Conservation (phyloP, 2,329 filamentous ascomycete species). For the Eutypa lata region DNA sequence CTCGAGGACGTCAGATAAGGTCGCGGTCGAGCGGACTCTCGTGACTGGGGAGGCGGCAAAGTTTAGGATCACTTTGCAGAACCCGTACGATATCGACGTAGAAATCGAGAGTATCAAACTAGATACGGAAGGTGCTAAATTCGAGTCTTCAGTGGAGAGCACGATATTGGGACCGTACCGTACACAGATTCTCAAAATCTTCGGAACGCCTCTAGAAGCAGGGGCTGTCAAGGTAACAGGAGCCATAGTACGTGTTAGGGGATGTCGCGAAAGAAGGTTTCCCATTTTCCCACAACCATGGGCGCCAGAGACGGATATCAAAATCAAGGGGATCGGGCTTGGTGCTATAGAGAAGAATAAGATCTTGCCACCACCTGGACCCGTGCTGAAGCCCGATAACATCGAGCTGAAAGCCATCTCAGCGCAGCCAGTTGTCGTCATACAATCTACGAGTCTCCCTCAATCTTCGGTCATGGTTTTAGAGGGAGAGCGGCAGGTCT, state of each 20-base stretch:
- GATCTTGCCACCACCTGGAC: slow-evolving; percentile 35
- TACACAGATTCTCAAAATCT: slow-evolving; percentile 73
- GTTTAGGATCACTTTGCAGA: slow-evolving; percentile 84
- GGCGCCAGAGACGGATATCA: slow-evolving; percentile 65
- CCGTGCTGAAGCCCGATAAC: slow-evolving; percentile 44
- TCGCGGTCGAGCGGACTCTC: slow-evolving; percentile 62
- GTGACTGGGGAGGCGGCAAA: slow-evolving; percentile 75
- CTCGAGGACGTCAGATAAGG: slow-evolving; percentile 62
- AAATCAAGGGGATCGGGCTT: slow-evolving; percentile 74
- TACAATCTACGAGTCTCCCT: slow-evolving; percentile 73
- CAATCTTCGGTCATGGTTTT: slow-evolving; percentile 90
- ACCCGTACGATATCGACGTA: slow-evolving; percentile 89
- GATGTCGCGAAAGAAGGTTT: slow-evolving; percentile 80
- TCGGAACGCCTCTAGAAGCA: slow-evolving; percentile 62
- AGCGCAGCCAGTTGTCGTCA: slow-evolving; percentile 71
- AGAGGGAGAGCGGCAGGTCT: slow-evolving; percentile 78
- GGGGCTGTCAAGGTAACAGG: slow-evolving; percentile 74
- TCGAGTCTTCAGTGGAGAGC: slow-evolving; percentile 63
- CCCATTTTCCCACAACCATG: slow-evolving; percentile 78
- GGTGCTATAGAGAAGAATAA: slow-evolving; percentile 50
- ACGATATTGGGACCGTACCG: slow-evolving; percentile 76
- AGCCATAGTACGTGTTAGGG: slow-evolving; percentile 73
- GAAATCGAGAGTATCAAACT: slow-evolving; percentile 81
- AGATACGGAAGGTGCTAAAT: slow-evolving; percentile 68
- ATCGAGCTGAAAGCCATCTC: slow-evolving; percentile 73